Evolutionary conservation across 345 rosid genomes (phyloP), one percentile per base, ranked within the genome.

Genomic region (Eucalyptus polybractea): DNA sequence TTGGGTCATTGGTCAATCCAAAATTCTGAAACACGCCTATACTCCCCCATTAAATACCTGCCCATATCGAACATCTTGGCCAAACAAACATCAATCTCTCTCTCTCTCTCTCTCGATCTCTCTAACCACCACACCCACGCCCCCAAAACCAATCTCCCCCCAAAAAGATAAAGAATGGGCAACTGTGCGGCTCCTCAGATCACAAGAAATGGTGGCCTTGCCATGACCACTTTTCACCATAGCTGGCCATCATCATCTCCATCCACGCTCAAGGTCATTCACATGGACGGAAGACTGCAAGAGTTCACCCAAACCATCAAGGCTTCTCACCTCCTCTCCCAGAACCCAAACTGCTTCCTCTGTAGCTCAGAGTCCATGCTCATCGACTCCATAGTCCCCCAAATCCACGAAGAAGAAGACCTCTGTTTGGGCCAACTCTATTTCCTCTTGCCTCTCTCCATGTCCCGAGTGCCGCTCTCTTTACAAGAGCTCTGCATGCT

Each of bases 391-490:
- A 76, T 76, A 1, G 15, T 10, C 83, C 83, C 83, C 12, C 47
- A 22, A 76, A 37, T 76, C 27, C 83, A 37, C 4, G 83, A 76
- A 76, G 83, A 76, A 37, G 83, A 76, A 76, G 83, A 76, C 13
- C 45, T 76, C 47, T 37, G 47, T 10, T 37, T 76, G 47, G 47
- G 47, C 96, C 44, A 95, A 88, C 80, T 95, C 96, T 49, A 96
- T 94, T 33, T 97, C 94, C 89, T 93, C 96, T 88, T 95, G 83
- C 83, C 83, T 21, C 83, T 97, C 87, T 94, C 98, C 96, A 95
- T 92, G 89, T 88, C 92, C 90, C 92, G 21, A 58, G 45, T 42
- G 53, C 85, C 80, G 44, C 80, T 44, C 31, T 54, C 42, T 42
- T 27, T 51, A 3, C 40, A 69, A 87, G 29, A 10, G 58, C 45